Conservation (phyloP, 495 filamentous ascomycete species). For the Ramalina peruviana region DNA sequence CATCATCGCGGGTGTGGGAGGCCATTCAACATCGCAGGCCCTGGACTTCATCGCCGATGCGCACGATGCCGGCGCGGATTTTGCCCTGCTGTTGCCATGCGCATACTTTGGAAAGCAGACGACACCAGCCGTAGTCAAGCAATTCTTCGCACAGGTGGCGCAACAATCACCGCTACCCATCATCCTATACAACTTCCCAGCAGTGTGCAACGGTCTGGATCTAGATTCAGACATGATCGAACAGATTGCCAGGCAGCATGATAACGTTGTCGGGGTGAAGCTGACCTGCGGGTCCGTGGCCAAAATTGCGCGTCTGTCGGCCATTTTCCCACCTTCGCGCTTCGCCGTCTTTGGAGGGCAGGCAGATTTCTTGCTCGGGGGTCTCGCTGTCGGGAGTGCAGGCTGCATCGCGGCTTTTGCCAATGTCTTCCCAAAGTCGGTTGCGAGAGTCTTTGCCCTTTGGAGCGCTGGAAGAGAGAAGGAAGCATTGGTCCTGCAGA, state of each 20-base stretch:
- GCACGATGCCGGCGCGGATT: constrained; percentile 41
- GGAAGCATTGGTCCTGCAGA: too few relatives aligned
- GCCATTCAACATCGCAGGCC: constrained; percentile 50
- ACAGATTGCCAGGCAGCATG: constrained; percentile 32
- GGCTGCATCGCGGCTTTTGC: too few relatives aligned
- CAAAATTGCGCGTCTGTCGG: constrained; percentile 37
- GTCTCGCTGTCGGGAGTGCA: too few relatives aligned
- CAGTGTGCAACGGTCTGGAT: constrained; percentile 58
- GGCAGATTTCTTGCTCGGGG: too few relatives aligned
- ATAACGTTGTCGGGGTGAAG: constrained; percentile 45
- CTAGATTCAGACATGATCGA: constrained; percentile 48
- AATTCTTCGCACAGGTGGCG: constrained; percentile 48
- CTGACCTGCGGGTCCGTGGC: constrained; percentile 57
- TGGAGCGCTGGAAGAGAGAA: too few relatives aligned
- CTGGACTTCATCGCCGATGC: constrained; percentile 46
- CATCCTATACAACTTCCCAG: constrained; percentile 60
- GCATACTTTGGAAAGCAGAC: constrained; percentile 53
- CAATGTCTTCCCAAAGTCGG: too few relatives aligned
- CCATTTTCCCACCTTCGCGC: too few relatives aligned
- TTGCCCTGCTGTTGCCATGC: constrained; percentile 45
- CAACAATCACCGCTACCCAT: constrained; percentile 37
- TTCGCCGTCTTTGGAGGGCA: too few relatives aligned
- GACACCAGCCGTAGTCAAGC: constrained; percentile 39
- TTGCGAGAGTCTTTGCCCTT: too few relatives aligned
- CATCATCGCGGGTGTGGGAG: constrained; percentile 49